Conservation (phyloP, 306 rosid species). For the Malus fusca region DNA sequence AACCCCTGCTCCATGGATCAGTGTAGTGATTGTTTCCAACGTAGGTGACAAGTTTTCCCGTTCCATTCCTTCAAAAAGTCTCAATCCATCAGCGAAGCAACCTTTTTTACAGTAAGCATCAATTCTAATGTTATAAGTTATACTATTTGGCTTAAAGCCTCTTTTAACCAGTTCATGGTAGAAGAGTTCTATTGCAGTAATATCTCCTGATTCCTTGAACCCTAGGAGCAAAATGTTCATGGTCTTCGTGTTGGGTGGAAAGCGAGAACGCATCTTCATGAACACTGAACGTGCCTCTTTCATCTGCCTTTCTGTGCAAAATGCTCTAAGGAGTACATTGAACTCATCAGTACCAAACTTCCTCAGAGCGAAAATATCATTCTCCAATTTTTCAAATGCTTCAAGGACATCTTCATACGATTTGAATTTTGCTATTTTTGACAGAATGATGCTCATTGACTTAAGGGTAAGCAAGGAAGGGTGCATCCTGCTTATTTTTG, state of each 20-base stretch:
- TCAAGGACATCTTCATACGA: constrained; percentile 65
- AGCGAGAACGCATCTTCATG: constrained; percentile 49
- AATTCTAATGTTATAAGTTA: constrained; percentile 66
- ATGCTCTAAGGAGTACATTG: constrained; percentile 66
- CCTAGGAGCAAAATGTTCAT: constrained; percentile 88
- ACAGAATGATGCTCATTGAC: constrained; percentile 80
- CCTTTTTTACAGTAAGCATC: constrained; percentile 80
- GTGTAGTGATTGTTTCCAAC: constrained; percentile 62
- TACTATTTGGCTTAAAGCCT: constrained; percentile 60
- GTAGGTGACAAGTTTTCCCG: constrained; percentile 31
- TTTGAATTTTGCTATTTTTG: constrained; percentile 60
- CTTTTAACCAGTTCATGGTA: constrained; percentile 78
- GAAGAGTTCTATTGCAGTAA: constrained; percentile 69
- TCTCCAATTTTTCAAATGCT: constrained; percentile 67
- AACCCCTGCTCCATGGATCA: constrained; percentile 92
- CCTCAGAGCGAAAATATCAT: constrained; percentile 43
- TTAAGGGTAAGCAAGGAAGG: constrained; percentile 63
- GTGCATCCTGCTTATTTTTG: constrained; percentile 21
- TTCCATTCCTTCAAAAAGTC: constrained; percentile 78
- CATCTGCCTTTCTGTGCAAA: constrained; percentile 77
- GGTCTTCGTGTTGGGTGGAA: constrained; percentile 55
- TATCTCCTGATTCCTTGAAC: constrained; percentile 79
- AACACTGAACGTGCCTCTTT: constrained; percentile 80
- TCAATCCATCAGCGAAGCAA: constrained; percentile 61
- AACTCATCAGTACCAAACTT: constrained; percentile 67